Base-by-base conservation (phyloP, 2,329 filamentous ascomycete genomes). In the Diaporthe vaccinii region DNA sequence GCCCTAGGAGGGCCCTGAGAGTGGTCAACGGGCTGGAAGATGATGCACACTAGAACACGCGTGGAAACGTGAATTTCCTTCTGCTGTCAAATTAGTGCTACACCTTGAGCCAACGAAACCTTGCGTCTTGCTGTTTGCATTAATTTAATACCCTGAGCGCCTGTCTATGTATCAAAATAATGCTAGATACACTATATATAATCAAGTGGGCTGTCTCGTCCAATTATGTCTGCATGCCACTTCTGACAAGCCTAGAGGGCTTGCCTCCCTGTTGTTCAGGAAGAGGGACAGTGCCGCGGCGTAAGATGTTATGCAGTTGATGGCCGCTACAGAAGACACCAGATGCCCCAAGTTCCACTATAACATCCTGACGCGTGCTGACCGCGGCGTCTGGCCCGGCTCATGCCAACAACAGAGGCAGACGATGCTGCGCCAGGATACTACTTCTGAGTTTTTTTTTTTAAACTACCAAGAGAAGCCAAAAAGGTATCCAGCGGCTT, bases 1-100 rank as follows among this genome's bases (percentile, higher is more conserved):
- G 91, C 80, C 91, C 91, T 39, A 87, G 91, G 81, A 85, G 91
- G 81, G 93, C 90, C 80, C 83, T 93, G 83, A 85, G 91, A 81
- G 91, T 93, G 62, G 90, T 93, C 28, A 93, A 93, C 75, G 81
- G 81, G 22, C 67, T 82, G 53, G 80, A 81, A 73, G 80, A 79
- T 36, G 76, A 79, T 70, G 67, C 65, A 39, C 73, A 74, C 15
- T 72, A 51, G 41, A 28, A 49, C 22, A 58, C 41, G 14, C 22
- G 5, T 25, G 53, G 25, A 12, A 49, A 59, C n/a, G 14, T n/a
- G 28, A 25, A 34, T 0, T 20, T 25, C 20, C 4, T 14, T 34
- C 22, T 10, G 14, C 34, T 17, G n/a, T 20, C 46, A 39, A 25
- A 55, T 31, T n/a, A n/a, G 20, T 20, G 34, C 51, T 15, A 14